A percentile compares a stretch with the other conserved stretches of the same genome.
Conservation (phyloP, 129 eudicot genomes). For the Artemisia annua region DNA sequence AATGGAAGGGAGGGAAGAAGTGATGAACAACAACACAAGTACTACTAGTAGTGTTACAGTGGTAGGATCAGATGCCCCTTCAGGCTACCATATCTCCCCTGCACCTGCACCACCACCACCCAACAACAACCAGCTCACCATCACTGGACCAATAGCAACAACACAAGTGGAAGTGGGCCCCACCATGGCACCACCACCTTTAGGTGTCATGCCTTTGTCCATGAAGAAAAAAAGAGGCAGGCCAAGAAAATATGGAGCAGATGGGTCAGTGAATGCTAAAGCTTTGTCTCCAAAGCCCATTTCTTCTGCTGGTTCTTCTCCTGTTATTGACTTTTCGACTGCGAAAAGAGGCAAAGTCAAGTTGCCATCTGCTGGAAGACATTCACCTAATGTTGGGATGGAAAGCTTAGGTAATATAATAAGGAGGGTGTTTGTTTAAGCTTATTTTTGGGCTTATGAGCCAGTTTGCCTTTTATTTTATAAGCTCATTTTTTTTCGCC, state of each 20-base stretch:
- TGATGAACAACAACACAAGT: conserved; percentile 24
- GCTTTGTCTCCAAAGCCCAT: conserved; percentile 80
- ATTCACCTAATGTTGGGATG: conserved; percentile 47
- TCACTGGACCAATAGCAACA: conserved; percentile 47
- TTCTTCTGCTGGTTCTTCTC: conserved; percentile 70
- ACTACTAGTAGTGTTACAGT: conserved; percentile 66
- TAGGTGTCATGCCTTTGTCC: conserved; percentile 39
- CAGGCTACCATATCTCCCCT: conserved; percentile 67
- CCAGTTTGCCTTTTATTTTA: too few relatives aligned
- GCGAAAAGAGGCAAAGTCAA: conserved; percentile 55
- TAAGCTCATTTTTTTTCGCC: too few relatives aligned
- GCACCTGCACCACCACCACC: conserved; percentile 46
- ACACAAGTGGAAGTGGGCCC: conserved; percentile 20
- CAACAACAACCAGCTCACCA: conserved; percentile 21
- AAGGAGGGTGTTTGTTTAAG: too few relatives aligned
- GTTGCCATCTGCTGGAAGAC: conserved; percentile 44
- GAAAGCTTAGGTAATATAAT: conserved; percentile 53
- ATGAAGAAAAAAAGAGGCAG: conserved; percentile 89
- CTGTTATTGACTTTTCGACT: conserved; percentile 78
- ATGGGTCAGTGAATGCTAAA: conserved; percentile 52
- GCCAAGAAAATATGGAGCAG: conserved; percentile 89
- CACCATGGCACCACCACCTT: conserved; percentile 38
- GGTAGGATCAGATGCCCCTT: conserved; percentile 96
- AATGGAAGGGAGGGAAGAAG: conserved; percentile 58
- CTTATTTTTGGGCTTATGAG: too few relatives aligned